These are phyloP conservation scores for Leccinum boreale DNA, from an alignment of 768 basidiomycete genomes.

Conservation along the genomic window DNA sequence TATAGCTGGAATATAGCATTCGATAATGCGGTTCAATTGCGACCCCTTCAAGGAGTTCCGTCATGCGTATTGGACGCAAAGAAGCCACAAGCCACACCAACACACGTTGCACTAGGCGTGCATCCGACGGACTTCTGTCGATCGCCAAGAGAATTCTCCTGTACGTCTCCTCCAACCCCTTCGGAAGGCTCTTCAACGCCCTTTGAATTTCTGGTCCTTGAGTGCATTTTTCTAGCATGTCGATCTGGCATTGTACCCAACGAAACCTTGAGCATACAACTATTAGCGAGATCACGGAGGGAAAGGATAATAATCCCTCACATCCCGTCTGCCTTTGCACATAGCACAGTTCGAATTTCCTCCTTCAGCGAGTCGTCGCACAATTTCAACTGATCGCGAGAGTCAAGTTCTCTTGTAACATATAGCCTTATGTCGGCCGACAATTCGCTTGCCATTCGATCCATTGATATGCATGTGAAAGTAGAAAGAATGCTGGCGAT, in stretches of 20 bases:
- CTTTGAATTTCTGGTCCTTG: not conserved
- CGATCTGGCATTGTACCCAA: conserved; percentile 18
- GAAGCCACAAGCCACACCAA: too few species aligned
- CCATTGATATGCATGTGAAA: conserved; percentile 10
- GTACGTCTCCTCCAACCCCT: conserved; percentile 6
- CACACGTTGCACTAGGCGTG: too few species aligned
- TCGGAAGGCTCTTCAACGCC: conserved; percentile 7
- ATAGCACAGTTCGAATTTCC: conserved; percentile 6
- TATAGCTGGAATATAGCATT: not conserved
- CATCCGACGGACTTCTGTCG: too few species aligned
- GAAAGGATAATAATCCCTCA: not conserved
- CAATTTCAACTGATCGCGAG: conserved; percentile 3
- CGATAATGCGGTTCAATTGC: not conserved
- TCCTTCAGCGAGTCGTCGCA: conserved; percentile 1
- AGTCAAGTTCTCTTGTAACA: conserved; percentile 9
- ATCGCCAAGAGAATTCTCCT: too few species aligned
- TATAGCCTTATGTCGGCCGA: conserved; percentile 9
- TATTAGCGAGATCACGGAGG: not conserved
- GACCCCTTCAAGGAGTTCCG: too few species aligned
- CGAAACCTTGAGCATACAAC: conserved; percentile 1
- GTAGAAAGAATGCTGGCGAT: conserved; percentile 1
- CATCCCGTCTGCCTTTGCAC: conserved; percentile 19
- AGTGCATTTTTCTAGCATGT: conserved; percentile 1
- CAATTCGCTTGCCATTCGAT: not conserved
- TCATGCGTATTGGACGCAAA: too few species aligned